Conservation (phyloP, 495 filamentous ascomycete genomes). For the Lasiosphaeris hirsuta region DNA sequence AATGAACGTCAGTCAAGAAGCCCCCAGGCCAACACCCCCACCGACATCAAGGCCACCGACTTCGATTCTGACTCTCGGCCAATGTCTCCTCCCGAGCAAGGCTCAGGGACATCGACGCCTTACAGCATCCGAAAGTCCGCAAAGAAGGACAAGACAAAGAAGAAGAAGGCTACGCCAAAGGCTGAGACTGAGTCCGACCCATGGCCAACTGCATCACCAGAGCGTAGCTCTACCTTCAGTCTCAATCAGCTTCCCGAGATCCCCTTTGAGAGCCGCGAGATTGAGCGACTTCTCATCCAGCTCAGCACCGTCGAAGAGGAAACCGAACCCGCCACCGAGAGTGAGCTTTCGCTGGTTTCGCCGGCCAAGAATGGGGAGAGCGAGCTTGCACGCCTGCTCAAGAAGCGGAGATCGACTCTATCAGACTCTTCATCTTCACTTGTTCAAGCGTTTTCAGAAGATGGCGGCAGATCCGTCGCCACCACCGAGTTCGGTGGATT, state of each 20-base stretch:
- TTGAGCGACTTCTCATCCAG: slow-evolving; percentile 21
- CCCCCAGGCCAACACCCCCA: slow-evolving; percentile 7
- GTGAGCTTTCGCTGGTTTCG: slow-evolving; percentile 17
- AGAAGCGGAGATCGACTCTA: slow-evolving; percentile 7
- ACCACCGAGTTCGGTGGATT: not conserved
- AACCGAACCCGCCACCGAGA: slow-evolving; percentile 16
- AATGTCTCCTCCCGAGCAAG: slow-evolving; percentile 15
- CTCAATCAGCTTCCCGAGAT: slow-evolving; percentile 5
- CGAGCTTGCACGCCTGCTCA: not conserved
- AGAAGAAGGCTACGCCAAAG: slow-evolving; percentile 23
- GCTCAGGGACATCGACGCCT: slow-evolving; percentile 15
- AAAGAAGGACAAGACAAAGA: slow-evolving; percentile 25
- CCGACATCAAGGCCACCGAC: slow-evolving; percentile 1
- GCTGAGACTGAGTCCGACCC: slow-evolving; percentile 15
- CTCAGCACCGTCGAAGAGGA: slow-evolving; percentile 32
- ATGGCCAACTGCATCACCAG: slow-evolving; percentile 22
- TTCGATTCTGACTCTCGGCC: slow-evolving; percentile 3
- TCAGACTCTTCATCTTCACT: slow-evolving; percentile 12
- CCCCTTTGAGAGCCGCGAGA: slow-evolving; percentile 17
- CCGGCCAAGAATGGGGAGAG: slow-evolving; percentile 1
- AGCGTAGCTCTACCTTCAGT: slow-evolving; percentile 1
- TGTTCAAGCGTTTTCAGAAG: not conserved
- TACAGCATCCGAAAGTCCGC: slow-evolving; percentile 24
- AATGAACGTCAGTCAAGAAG: slow-evolving; percentile 9
- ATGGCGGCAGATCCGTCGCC: not conserved